phyloP scores from a whole-genome alignment of 2,329 filamentous ascomycete species.

The Emergomyces pasteurianus region DNA sequence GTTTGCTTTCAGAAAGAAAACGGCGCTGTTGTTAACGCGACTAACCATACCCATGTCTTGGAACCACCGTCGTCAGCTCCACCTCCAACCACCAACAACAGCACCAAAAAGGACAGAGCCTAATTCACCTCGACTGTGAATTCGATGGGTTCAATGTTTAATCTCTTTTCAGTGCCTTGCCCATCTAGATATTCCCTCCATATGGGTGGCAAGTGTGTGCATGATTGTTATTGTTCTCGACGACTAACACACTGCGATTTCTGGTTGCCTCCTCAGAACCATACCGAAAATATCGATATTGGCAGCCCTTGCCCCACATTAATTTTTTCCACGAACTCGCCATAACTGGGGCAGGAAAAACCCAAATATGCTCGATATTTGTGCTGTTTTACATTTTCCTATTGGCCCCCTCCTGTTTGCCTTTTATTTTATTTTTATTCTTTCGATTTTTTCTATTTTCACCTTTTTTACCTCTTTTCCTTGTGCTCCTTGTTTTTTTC shows the following conservation, averaged over 20 bases:
- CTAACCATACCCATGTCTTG: slow-evolving; percentile 72
- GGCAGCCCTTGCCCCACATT: too few species aligned
- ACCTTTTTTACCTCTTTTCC: background rate
- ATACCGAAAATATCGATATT: background rate
- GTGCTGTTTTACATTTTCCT: background rate
- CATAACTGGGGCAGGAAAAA: background rate
- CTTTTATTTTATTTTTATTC: too few species aligned
- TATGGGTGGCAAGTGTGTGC: background rate
- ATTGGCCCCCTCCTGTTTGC: too few species aligned
- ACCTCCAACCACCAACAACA: slow-evolving; percentile 2
- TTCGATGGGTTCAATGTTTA: background rate
- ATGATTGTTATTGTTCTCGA: background rate
- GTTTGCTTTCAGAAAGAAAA: slow-evolving; percentile 72
- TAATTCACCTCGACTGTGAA: background rate
- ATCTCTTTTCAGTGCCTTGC: background rate
- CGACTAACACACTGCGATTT: too few species aligned
- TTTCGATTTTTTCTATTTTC: background rate
- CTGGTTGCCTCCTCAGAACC: background rate
- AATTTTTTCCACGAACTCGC: background rate
- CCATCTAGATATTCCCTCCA: background rate
- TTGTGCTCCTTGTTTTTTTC: background rate
- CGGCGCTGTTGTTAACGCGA: slow-evolving; percentile 58
- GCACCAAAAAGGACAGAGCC: background rate
- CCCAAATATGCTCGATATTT: background rate
- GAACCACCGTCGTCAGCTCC: slow-evolving; percentile 44